Conservation (phyloP, 352 stramenopile species). For the Phytopythium cucurbitacearum region DNA sequence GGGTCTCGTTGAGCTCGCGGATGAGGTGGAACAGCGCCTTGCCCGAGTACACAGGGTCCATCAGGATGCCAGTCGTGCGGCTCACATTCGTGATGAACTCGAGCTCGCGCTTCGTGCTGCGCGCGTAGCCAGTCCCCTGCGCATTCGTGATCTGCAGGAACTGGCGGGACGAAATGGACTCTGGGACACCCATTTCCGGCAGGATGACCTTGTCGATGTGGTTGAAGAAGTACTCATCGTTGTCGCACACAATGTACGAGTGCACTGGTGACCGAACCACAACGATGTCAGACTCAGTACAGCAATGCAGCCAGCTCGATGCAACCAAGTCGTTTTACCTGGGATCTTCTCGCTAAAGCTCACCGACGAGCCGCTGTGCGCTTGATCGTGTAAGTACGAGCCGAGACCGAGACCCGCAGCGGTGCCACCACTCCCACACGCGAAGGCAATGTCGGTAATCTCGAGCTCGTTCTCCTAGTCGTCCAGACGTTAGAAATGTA, state of each 20-base stretch:
- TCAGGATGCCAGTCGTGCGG: slow-evolving; percentile 67
- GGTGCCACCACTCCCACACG: slow-evolving; percentile 78
- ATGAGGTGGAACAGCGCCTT: slow-evolving; percentile 85
- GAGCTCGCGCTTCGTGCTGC: slow-evolving; percentile 72
- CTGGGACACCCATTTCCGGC: slow-evolving; percentile 55
- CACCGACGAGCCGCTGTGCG: slow-evolving; percentile 24
- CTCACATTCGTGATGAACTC: slow-evolving; percentile 72
- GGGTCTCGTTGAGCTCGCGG: slow-evolving; percentile 61
- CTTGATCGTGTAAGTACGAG: slow-evolving; percentile 57
- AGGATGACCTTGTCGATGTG: slow-evolving; percentile 75
- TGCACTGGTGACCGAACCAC: slow-evolving; percentile 30
- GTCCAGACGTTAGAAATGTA: background rate
- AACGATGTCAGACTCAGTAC: background rate
- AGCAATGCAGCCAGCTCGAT: background rate
- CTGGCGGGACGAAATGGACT: slow-evolving; percentile 42
- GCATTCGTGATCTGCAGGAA: slow-evolving; percentile 83
- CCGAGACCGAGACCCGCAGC: slow-evolving; percentile 73
- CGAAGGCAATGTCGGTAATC: slow-evolving; percentile 81
- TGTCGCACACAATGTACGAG: slow-evolving; percentile 86
- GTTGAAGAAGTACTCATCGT: slow-evolving; percentile 79
- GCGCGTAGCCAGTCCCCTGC: slow-evolving; percentile 77
- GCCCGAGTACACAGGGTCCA: slow-evolving; percentile 87
- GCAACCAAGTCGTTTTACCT: slow-evolving; percentile 11
- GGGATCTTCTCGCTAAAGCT: slow-evolving; percentile 32
- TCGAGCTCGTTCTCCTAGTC: slow-evolving; percentile 37